These are phyloP conservation scores for Starmera quercuum DNA, from an alignment of 805 yeast genomes.

Conservation along the genomic window DNA sequence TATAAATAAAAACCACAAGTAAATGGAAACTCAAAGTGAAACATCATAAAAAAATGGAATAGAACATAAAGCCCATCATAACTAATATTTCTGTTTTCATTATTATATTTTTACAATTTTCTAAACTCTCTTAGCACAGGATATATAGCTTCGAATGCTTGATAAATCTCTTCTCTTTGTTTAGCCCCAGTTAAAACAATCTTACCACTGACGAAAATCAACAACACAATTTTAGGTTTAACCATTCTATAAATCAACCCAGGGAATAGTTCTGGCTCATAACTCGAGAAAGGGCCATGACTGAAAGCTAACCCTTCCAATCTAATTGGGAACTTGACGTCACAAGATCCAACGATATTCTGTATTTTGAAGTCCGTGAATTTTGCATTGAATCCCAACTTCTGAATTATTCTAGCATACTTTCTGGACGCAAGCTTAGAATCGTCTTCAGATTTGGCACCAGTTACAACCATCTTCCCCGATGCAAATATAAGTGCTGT, in stretches of 20 bases:
- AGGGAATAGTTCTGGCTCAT: conserved; percentile 97
- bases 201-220: conserved; percentile 95
- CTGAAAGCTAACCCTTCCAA: conserved; percentile 95
- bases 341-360: conserved; percentile 97
- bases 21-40: background rate
- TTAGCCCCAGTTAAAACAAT: conserved; percentile 98
- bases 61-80: too few species aligned
- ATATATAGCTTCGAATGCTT: conserved; percentile 96
- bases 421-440: conserved; percentile 97
- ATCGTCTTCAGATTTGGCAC: conserved; percentile 98
- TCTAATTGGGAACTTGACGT: conserved; percentile 95
- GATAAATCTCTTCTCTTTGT: conserved; percentile 96
- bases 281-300: conserved; percentile 97
- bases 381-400: conserved; percentile 95
- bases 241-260: conserved; percentile 99
- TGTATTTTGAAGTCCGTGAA: conserved; percentile 97
- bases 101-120: conserved; percentile 51
- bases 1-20: background rate
- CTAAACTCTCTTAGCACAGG: conserved; percentile 98
- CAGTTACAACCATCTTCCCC: conserved; percentile 99
- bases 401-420: conserved; percentile 96
- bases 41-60: background rate
- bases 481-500: conserved; percentile 97
- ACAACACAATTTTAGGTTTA: conserved; percentile 91
- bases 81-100: too few species aligned